A percentile compares a stretch with the other conserved stretches of the same genome.
phyloP scores from a whole-genome alignment of 495 filamentous ascomycete genomes.

The Aspergillus affinis region DNA sequence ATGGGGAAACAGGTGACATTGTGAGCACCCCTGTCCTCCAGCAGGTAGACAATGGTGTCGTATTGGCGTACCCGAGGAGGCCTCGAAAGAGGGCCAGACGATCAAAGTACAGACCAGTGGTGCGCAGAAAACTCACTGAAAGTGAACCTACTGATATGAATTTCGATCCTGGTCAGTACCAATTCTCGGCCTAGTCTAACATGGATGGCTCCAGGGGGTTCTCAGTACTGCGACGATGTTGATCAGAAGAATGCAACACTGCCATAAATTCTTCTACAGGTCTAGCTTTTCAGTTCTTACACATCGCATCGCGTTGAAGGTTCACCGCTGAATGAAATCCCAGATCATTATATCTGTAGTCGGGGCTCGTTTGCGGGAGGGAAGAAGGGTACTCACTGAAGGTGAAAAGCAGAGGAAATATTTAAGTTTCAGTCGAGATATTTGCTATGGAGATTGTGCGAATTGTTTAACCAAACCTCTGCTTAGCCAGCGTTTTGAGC shows the following conservation, averaged over 20 bases:
- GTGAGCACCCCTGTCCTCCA: neutral
- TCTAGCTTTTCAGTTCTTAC: too few relatives aligned
- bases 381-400: neutral
- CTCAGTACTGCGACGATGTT: neutral
- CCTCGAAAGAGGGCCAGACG: neutral
- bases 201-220: neutral
- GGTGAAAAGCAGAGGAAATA: neutral
- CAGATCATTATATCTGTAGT: neutral
- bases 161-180: neutral
- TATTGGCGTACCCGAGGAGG: neutral
- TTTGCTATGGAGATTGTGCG: neutral
- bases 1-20: neutral
- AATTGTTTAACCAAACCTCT: conserved; percentile 39
- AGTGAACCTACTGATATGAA: neutral
- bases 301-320: too few relatives aligned
- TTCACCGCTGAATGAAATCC: neutral
- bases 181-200: neutral
- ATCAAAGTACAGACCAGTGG: conserved; percentile 16
- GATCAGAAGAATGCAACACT: too few relatives aligned
- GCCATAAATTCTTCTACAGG: neutral
- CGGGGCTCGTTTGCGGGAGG: neutral
- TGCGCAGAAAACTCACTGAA: neutral
- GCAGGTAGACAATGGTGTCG: neutral
- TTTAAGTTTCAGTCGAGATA: neutral
- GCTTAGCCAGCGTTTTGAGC: conserved; percentile 45